Base-by-base conservation (phyloP, 202 grass and related monocot species). In the Dendrocalamus latiflorus region DNA sequence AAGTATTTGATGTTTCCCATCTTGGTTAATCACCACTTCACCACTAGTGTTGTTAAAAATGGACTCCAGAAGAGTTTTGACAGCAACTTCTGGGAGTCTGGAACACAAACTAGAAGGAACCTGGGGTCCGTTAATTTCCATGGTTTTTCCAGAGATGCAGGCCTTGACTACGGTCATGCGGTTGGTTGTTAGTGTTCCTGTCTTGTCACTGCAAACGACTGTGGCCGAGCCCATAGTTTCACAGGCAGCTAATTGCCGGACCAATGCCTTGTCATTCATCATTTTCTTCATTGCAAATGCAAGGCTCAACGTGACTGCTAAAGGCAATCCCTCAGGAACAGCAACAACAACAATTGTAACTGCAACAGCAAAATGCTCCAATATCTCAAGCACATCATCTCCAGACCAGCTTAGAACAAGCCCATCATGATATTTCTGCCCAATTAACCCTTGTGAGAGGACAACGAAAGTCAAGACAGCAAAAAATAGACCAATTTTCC, bases 221-320 rank as follows among this genome's bases (percentile, higher is more conserved):
- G 90, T 94, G 16, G 94, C 83, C 48, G 92, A 97, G 30, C 94
- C 94, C 94, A 94, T 97, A 75, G 94, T 97, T 84, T 97, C 94
- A 69, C 94, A 97, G 54, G 90, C 94, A 77, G 92, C 84, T 75
- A 97, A 84, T 65, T 97, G 81, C n/a, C 92, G 90, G 54, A 94
- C 94, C 72, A 97, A 68, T 70, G 94, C 94, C 74, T 94, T 97
- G 60, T 97, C 94, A 84, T 93, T 88, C 94, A 97, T 97, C 94
- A 97, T 97, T 58, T 97, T 97, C 65, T 97, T 92, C 94, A 97
- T 97, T 79, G 94, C 94, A 83, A 94, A 97, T 0, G 92, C 94
- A 74, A 97, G 94, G 83, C 94, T 94, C 69, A 97, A 83, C 47
- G 94, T 97, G 68, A 97, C 94, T 48, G 94, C 94, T 76, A 97